These are phyloP conservation scores for Knufia petricola DNA, from an alignment of 2,329 filamentous ascomycete genomes.

Conservation along the genomic window DNA sequence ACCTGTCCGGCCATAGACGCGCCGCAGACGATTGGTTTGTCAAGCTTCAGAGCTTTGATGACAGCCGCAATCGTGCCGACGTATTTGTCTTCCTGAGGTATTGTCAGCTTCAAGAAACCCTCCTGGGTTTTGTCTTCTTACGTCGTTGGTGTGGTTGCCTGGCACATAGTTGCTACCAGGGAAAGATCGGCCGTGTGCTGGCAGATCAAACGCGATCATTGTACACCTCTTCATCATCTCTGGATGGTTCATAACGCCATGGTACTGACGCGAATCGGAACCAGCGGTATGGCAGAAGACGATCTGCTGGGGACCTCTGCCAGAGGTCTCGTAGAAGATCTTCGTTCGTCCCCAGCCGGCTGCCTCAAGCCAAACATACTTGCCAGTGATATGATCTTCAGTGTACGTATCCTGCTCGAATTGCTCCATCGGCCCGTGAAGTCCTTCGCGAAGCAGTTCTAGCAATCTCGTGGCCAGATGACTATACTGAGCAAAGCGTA, in stretches of 20 bases:
- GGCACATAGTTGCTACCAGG: slow-evolving; percentile 34
- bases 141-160: slow-evolving; percentile 40
- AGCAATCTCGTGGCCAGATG: slow-evolving; percentile 39
- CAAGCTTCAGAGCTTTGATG: slow-evolving; percentile 35
- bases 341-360: slow-evolving; percentile 42
- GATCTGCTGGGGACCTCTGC: slow-evolving; percentile 39
- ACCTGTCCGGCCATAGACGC: slow-evolving; percentile 45
- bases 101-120: too few species aligned
- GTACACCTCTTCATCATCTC: slow-evolving; percentile 39
- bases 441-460: slow-evolving; percentile 40
- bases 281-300: slow-evolving; percentile 39
- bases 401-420: slow-evolving; percentile 31
- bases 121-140: too few species aligned
- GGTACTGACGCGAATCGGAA: slow-evolving; percentile 41
- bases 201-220: slow-evolving; percentile 44
- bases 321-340: slow-evolving; percentile 41
- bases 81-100: slow-evolving; percentile 40
- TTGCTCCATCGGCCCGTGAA: slow-evolving; percentile 36
- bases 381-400: slow-evolving; percentile 38
- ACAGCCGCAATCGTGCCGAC: slow-evolving; percentile 38
- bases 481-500: slow-evolving; percentile 38
- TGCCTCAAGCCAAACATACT: slow-evolving; percentile 38
- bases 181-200: slow-evolving; percentile 41
- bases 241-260: slow-evolving; percentile 43
- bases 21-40: slow-evolving; percentile 41